Base-by-base conservation (phyloP, 1,284 basidiomycete genomes). In the Leccinum angustisporum region DNA sequence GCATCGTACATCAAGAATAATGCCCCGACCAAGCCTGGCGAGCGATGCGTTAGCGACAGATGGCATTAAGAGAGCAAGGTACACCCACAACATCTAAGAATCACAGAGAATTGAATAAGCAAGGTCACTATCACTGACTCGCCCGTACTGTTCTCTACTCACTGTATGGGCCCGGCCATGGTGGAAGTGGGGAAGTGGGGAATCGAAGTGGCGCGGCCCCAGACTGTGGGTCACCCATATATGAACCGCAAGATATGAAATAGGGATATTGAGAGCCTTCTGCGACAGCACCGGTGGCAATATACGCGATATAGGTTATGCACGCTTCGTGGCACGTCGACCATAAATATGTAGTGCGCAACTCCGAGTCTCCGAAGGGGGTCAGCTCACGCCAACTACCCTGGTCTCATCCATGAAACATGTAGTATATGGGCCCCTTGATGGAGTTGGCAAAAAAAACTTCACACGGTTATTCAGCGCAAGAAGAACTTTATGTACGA, bases 1-100 rank as follows among this genome's bases (percentile, higher is more conserved):
- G 27, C 27, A 14, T 18, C 68, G 43, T 55, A 70, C 68, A 73
- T 67, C 5, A 70, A 36, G 58, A 73, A 70, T 38, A 71, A 56
- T 3, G 55, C n/a, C 3, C 69, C 68, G 18, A 72, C 69, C 52
- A 70, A 33, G 13, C 60, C 68, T 70, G 16, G 36, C 8, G 54
- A 56, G 7, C 5, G 27, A 25, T 21, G 16, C 10, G 13, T 62
- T 10, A 46, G 55, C 4, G 21, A 25, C 13, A 1, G 36, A 52
- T 21, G 13, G 54, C 18, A 54, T 6, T 18, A 10, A 21, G 48
- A 30, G 13, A 18, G 25, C 6, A 13, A 27, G 4, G 16, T 38
- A 25, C 30, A 61, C 61, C 54, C 55, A 72, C 68, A 68, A 52
- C 63, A 61, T 54, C 71, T 72, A 13, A 54, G 50, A 10, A 40